Evolutionary conservation across 768 basidiomycete genomes (phyloP).

Genomic region (Leccinum truebloodii): DNA sequence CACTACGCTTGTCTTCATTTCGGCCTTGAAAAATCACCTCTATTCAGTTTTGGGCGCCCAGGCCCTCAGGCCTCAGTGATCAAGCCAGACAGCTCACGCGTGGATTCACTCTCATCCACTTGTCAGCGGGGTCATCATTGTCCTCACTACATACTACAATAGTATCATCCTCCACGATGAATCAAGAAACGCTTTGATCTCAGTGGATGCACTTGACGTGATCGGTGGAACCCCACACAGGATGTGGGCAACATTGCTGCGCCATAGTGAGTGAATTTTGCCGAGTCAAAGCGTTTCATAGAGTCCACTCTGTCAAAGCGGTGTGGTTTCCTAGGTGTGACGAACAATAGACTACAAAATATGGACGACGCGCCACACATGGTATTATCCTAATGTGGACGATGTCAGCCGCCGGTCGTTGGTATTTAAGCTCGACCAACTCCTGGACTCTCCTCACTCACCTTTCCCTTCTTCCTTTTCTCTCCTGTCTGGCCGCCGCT

Average conservation of each 20-base stretch:
- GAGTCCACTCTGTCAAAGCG: constrained; percentile 2
- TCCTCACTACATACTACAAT: neutral
- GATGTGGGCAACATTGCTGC: neutral
- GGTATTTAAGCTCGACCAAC: constrained; percentile 13
- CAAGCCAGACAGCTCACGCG: neutral
- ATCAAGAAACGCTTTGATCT: neutral
- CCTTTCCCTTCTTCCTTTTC: neutral
- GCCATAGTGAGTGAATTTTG: neutral
- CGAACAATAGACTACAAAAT: constrained; percentile 1
- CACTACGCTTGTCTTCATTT: too few species aligned
- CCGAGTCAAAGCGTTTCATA: constrained; percentile 2
- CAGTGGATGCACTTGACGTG: neutral
- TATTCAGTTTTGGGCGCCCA: too few species aligned
- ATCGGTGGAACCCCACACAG: neutral
- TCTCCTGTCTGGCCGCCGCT: neutral
- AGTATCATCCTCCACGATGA: neutral
- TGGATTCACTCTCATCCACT: too few species aligned
- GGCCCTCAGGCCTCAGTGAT: neutral
- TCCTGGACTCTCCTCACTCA: neutral
- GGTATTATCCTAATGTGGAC: neutral
- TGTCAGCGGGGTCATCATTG: neutral
- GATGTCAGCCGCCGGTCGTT: constrained; percentile 11
- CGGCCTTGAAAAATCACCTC: too few species aligned
- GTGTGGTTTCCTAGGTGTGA: neutral
- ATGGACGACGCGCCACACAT: constrained; percentile 6